phyloP scores from a whole-genome alignment of 345 rosid species.

The Gossypium anomalum region DNA sequence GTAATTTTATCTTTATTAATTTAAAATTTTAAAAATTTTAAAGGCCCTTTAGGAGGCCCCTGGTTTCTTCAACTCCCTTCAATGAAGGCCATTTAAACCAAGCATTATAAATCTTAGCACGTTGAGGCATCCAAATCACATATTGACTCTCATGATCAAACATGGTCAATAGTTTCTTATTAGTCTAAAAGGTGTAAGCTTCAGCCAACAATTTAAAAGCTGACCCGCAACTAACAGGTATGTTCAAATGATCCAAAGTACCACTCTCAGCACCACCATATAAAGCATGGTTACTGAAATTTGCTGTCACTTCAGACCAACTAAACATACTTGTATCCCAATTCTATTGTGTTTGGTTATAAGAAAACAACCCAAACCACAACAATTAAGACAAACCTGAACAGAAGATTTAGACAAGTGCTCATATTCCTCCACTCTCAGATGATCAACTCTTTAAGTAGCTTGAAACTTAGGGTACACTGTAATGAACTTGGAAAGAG shows the following conservation, averaged over 20 bases:
- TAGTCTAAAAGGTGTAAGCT: constrained; percentile 70
- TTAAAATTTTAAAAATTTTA: constrained; percentile 27
- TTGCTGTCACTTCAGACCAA: constrained; percentile 77
- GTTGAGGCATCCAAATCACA: constrained; percentile 81
- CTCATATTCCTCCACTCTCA: constrained; percentile 63
- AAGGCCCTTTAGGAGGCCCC: too few relatives aligned
- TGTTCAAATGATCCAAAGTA: constrained; percentile 76
- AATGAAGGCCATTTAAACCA: constrained; percentile 90
- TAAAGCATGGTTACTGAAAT: constrained; percentile 76
- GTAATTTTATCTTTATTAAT: constrained; percentile 42
- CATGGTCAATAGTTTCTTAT: constrained; percentile 71
- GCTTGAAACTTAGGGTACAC: constrained; percentile 79
- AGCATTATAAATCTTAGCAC: constrained; percentile 71
- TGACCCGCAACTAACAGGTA: constrained; percentile 86
- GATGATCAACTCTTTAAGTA: constrained; percentile 61
- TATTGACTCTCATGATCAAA: constrained; percentile 93
- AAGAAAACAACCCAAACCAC: constrained; percentile 86
- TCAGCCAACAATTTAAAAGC: constrained; percentile 79
- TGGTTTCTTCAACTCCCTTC: constrained; percentile 65
- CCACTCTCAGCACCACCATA: constrained; percentile 78
- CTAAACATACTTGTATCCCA: constrained; percentile 75
- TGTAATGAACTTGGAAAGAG: constrained; percentile 61
- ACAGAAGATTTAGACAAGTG: constrained; percentile 52
- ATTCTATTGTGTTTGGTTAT: constrained; percentile 55
- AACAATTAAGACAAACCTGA: constrained; percentile 87